Percentiles rank a stretch among this genome's conserved stretches.
phyloP scores from a whole-genome alignment of 2,329 filamentous ascomycete species.

The Madurella fahalii region DNA sequence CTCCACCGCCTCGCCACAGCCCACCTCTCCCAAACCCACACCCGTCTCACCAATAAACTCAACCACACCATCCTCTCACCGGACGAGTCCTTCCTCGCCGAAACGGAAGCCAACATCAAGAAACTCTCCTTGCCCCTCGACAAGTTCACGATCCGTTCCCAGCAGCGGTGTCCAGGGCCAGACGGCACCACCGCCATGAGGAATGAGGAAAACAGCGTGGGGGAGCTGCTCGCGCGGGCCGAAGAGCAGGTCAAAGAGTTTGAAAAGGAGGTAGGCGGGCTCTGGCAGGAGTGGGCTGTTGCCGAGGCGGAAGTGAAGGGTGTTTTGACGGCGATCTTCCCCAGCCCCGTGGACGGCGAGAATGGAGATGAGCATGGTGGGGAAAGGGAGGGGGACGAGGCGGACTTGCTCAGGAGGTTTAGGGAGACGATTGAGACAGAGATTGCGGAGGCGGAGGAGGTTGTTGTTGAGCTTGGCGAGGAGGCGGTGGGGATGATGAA shows the following conservation, averaged over 20 bases:
- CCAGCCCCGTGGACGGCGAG: too few species aligned
- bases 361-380: neutral
- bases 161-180: neutral
- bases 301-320: conserved; percentile 17
- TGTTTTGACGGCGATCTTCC: conserved; percentile 1
- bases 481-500: conserved; percentile 15
- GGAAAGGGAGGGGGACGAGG: conserved; percentile 6
- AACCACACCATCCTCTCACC: neutral
- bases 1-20: conserved; percentile 12
- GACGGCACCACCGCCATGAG: neutral
- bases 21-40: conserved; percentile 14
- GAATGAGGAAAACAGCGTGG: conserved; percentile 8
- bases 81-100: conserved; percentile 14
- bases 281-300: conserved; percentile 20
- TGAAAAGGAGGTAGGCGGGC: conserved; percentile 10
- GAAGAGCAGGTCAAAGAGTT: conserved; percentile 7
- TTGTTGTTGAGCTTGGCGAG: conserved; percentile 13
- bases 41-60: conserved; percentile 5
- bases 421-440: conserved; percentile 11
- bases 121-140: conserved; percentile 13
- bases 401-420: conserved; percentile 9
- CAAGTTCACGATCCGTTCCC: conserved; percentile 13
- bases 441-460: conserved; percentile 17
- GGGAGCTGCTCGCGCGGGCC: conserved; percentile 7
- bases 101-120: conserved; percentile 6